Base-by-base conservation (phyloP, 495 filamentous ascomycete genomes). In the Aspergillus diversus region DNA sequence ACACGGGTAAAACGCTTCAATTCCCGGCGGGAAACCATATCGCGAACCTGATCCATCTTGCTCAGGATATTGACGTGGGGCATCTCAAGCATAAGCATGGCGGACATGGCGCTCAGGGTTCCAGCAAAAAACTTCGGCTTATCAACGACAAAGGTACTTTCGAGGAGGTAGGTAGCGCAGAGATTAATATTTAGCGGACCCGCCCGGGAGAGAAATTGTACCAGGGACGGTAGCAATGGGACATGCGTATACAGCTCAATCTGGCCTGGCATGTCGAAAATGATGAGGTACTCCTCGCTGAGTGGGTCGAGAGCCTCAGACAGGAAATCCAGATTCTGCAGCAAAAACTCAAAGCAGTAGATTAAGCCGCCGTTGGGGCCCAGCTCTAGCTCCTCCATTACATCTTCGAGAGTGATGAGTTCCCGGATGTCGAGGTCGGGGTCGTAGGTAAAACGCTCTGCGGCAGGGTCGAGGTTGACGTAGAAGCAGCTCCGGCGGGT, bases 171-270 rank as follows among this genome's bases (percentile, higher is more conserved):
- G 9, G 94, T 86, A n/a, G 95, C 95, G 73, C 93, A 97, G 54
- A 99, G 82, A 59, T 88, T 90, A 73, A 97, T 89, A 75, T 95
- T 92, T 61, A 98, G 82, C 7, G 86, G 82, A n/a, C 92, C 92
- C 33, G 86, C 80, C 37, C 89, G 85, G 34, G 89, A 91, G 7
- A 99, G 84, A 73, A 92, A 91, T 68, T 87, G 88, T 56, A 91
- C 86, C 43, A 99, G 84, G n/a, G 85, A 86, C 4, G 95, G 95
- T 31, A 99, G 79, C 68, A 98, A 88, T 12, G 95, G 95, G 33
- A 97, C 89, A 71, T 99, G 95, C 12, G 95, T 97, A 80, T 98
- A 99, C 33, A 99, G 90, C 77, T 99, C 95, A 75, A 99, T 97
- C 77, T 99, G 95, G 55, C 95, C 95, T 0, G 95, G 95, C 90